Conservation (phyloP, 2,329 filamentous ascomycete genomes). For the Didymella pinodella region DNA sequence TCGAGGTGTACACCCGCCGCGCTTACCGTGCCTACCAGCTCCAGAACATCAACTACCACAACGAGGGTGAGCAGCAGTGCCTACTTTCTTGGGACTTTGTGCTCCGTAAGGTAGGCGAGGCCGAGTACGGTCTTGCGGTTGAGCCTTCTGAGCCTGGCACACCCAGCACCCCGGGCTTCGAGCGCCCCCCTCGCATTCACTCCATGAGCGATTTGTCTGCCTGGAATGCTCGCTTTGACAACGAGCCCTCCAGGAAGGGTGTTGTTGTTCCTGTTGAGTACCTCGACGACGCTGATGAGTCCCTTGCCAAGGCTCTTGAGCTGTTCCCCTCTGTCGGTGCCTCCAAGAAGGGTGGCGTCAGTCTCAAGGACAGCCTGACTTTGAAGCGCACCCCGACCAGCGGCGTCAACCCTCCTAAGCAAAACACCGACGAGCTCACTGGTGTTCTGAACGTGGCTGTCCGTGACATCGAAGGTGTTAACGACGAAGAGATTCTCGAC, state of each 20-base stretch:
- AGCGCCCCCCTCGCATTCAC: slow-evolving; percentile 76
- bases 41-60: slow-evolving; percentile 87
- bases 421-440: slow-evolving; percentile 78
- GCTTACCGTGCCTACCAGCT: slow-evolving; percentile 96
- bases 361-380: slow-evolving; percentile 52
- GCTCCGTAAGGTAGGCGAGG: slow-evolving; percentile 89
- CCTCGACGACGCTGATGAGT: slow-evolving; percentile 91
- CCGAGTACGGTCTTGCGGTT: slow-evolving; percentile 84
- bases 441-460: slow-evolving; percentile 93
- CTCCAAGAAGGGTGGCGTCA: slow-evolving; percentile 62
- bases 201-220: slow-evolving; percentile 98
- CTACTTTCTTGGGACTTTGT: slow-evolving; percentile 94
- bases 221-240: slow-evolving; percentile 72
- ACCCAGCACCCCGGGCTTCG: slow-evolving; percentile 72
- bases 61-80: slow-evolving; percentile 77
- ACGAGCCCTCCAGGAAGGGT: slow-evolving; percentile 85
- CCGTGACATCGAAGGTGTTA: slow-evolving; percentile 81
- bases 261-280: slow-evolving; percentile 94
- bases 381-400: slow-evolving; percentile 71
- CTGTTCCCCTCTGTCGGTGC: slow-evolving; percentile 70
- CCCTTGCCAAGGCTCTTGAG: slow-evolving; percentile 83
- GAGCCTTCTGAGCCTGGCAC: slow-evolving; percentile 80
- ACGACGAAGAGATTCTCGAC: slow-evolving; percentile 80
- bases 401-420: slow-evolving; percentile 52
- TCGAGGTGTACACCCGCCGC: slow-evolving; percentile 95